Conservation (phyloP, 2,329 filamentous ascomycete species). For the Neophaeococcomyces aloes region DNA sequence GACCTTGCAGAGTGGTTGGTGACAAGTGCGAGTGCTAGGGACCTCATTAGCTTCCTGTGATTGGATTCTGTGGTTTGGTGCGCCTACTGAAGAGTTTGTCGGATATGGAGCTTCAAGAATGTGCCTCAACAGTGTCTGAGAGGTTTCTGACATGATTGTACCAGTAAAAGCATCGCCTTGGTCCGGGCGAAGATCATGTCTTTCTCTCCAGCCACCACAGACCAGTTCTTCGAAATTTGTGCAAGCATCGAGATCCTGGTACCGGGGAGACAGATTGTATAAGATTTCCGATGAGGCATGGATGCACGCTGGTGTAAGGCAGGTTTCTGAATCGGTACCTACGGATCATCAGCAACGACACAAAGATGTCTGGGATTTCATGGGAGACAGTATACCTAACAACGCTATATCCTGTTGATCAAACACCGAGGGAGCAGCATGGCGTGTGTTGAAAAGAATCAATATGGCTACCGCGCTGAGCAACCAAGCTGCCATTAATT, state of each 20-base stretch:
- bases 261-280: slow-evolving; percentile 51
- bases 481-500: no score
- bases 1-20: slow-evolving; percentile 7
- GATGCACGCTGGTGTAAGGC: slow-evolving; percentile 50
- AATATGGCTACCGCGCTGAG: no score
- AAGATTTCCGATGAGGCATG: slow-evolving; percentile 54
- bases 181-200: slow-evolving; percentile 55
- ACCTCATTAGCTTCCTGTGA: slow-evolving; percentile 3
- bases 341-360: no score
- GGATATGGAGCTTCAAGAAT: slow-evolving; percentile 51
- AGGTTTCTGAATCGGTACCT: slow-evolving; percentile 32
- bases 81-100: slow-evolving; percentile 10
- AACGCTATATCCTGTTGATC: no score
- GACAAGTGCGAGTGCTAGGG: slow-evolving; percentile 17
- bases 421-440: no score
- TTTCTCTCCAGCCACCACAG: slow-evolving; percentile 56
- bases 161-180: slow-evolving; percentile 51
- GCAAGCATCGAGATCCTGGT: slow-evolving; percentile 56
- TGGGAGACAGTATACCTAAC: no score
- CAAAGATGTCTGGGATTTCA: no score
- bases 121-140: slow-evolving; percentile 49
- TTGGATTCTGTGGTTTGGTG: slow-evolving; percentile 30
- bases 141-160: slow-evolving; percentile 51
- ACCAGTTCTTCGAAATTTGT: slow-evolving; percentile 58
- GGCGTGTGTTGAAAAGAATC: no score